Evolutionary conservation across 164 flowering plant species (phyloP).

Genomic region (Magnolia sinica): DNA sequence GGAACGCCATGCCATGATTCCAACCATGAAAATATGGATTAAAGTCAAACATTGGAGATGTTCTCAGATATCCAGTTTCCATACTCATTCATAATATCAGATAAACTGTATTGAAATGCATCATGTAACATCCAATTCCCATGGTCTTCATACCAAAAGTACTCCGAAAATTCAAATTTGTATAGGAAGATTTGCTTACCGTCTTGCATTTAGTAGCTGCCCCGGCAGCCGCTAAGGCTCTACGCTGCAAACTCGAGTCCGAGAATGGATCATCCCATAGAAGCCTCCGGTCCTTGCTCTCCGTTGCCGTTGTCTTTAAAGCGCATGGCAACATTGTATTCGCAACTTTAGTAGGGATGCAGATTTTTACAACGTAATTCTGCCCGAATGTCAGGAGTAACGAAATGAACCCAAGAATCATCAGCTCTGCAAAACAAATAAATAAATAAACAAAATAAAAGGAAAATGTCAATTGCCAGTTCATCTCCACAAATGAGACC

Average conservation of each 20-base stretch:
- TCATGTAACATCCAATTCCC: background rate
- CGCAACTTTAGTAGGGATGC: constrained; percentile 39
- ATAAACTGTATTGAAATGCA: background rate
- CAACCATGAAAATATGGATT: background rate
- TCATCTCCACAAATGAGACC: background rate
- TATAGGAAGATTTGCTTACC: constrained; percentile 23
- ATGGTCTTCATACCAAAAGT: background rate
- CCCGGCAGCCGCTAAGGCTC: constrained; percentile 35
- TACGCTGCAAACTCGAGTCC: constrained; percentile 19
- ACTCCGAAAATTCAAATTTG: too few relatives aligned
- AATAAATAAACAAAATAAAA: too few relatives aligned
- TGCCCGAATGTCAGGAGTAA: constrained; percentile 54
- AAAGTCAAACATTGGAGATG: background rate
- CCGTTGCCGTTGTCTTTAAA: constrained; percentile 11
- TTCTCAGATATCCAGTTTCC: background rate
- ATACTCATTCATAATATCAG: background rate
- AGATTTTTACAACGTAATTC: constrained; percentile 42
- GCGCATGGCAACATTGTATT: constrained; percentile 62
- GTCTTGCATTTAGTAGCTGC: constrained; percentile 25
- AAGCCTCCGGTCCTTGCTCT: constrained; percentile 36
- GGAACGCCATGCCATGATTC: too few relatives aligned
- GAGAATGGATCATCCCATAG: constrained; percentile 32
- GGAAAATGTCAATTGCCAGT: background rate
- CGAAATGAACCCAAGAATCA: constrained; percentile 72
- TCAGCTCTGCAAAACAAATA: constrained; percentile 44